A percentile compares a stretch with the other conserved stretches of the same genome.
Conservation (phyloP, 2,329 filamentous ascomycete genomes). For the Rhytidhysteron rufulum region DNA sequence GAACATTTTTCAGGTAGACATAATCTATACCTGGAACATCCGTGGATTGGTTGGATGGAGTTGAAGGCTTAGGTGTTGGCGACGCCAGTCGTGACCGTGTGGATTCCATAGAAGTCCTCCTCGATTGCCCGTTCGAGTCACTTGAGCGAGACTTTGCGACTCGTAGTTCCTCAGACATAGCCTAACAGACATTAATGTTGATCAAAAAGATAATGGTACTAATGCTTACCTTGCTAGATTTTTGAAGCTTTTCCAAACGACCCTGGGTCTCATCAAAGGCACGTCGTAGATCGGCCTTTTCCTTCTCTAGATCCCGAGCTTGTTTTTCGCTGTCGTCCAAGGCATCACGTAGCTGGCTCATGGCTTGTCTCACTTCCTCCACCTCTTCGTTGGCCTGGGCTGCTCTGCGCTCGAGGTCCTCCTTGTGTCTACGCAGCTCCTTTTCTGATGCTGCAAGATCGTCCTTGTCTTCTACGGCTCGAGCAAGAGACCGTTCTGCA, state of each 20-base stretch:
- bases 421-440: slow-evolving; percentile 68
- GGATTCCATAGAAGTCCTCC: slow-evolving; percentile 58
- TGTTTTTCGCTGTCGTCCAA: slow-evolving; percentile 86
- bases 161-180: slow-evolving; percentile 57
- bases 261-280: slow-evolving; percentile 73
- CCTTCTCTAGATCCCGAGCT: slow-evolving; percentile 76
- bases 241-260: slow-evolving; percentile 75
- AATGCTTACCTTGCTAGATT: slow-evolving; percentile 53
- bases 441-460: slow-evolving; percentile 70
- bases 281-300: slow-evolving; percentile 70
- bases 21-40: slow-evolving; percentile 46
- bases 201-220: background rate
- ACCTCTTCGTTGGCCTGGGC: slow-evolving; percentile 69
- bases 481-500: slow-evolving; percentile 71
- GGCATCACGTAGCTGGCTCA: slow-evolving; percentile 72
- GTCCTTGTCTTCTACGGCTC: slow-evolving; percentile 69
- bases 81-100: slow-evolving; percentile 45
- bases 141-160: slow-evolving; percentile 29
- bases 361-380: slow-evolving; percentile 70
- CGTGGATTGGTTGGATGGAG: slow-evolving; percentile 19
- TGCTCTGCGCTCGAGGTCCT: slow-evolving; percentile 70
- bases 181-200: slow-evolving; percentile 25
- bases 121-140: slow-evolving; percentile 49
- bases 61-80: slow-evolving; percentile 40
- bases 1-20: slow-evolving; percentile 74